phyloP scores from a whole-genome alignment of 73 alveolate species.

The Blepharisma japonicum region DNA sequence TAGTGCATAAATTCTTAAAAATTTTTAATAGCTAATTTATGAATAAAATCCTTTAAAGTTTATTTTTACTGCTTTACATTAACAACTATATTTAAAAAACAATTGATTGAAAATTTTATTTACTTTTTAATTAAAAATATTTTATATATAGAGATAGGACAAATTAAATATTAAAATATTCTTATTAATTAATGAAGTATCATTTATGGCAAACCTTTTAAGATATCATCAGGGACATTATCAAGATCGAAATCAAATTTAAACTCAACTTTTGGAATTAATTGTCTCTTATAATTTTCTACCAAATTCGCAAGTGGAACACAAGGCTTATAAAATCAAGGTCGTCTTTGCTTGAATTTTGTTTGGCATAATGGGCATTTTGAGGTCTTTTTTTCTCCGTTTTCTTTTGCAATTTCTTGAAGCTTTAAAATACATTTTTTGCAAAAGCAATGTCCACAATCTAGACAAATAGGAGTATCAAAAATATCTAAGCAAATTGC shows the following conservation, averaged over 20 bases:
- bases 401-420: not conserved
- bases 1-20: too few species aligned
- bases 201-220: not conserved
- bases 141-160: too few species aligned
- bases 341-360: not conserved
- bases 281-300: not conserved
- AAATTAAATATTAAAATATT: too few species aligned
- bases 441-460: constrained; percentile 31
- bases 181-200: too few species aligned
- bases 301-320: not conserved
- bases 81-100: too few species aligned
- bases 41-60: too few species aligned
- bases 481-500: constrained; percentile 27
- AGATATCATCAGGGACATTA: not conserved
- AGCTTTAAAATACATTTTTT: not conserved
- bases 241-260: constrained; percentile 14
- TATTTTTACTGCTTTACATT: too few species aligned
- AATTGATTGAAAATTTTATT: too few species aligned
- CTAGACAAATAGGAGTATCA: constrained; percentile 16
- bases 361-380: constrained; percentile 3
- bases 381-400: not conserved
- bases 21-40: too few species aligned
- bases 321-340: not conserved
- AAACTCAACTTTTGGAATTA: not conserved
- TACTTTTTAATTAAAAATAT: too few species aligned